Base-by-base conservation (phyloP, 345 rosid genomes). In the Eucalyptus urophylla region DNA sequence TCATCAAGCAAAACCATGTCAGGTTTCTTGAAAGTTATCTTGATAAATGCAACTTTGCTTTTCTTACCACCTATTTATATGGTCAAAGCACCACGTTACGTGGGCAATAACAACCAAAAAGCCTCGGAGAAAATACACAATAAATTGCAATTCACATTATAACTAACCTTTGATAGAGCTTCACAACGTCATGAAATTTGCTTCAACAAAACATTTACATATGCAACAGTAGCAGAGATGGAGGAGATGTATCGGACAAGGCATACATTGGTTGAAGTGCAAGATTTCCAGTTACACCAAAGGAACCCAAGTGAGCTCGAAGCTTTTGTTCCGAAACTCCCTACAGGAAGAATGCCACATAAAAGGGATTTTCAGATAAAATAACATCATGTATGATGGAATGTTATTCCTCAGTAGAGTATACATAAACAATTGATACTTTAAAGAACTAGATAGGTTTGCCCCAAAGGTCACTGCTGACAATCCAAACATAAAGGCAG, bases 401-500 rank as follows among this genome's bases (percentile, higher is more conserved):
- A 62, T 60, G 13, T 27, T 11, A 60, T 29, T 60, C 31, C 31
- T 6, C 12, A 7, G 0, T 69, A 33, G 43, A 31, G 24, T 69
- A 69, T 16, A 33, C 22, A 33, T 11, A 69, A 69, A 69, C 24
- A 5, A 37, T 40, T 17, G 24, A 69, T 69, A 1, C 80, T 33
- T 69, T 69, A 33, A 33, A 69, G 80, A 69, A 69, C 7, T 31
- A 7, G 37, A 33, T 33, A 33, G 0, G 21, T 33, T 69, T 17
- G 7, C 80, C 80, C 44, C 24, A 33, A 0, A 69, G 0, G 44
- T 69, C 44, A 69, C 44, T 0, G 1, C 1, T 9, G 24, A 69
- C 43, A 31, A 69, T 8, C 24, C 44, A 69, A 31, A 69, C 80
- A 69, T 3, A 69, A 24, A 69, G 80, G 44, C 44, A 69, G 2